Evolutionary conservation across 2,329 filamentous ascomycete genomes (phyloP), one percentile per base, ranked within the genome.

Genomic region (Claviceps cyperi): DNA sequence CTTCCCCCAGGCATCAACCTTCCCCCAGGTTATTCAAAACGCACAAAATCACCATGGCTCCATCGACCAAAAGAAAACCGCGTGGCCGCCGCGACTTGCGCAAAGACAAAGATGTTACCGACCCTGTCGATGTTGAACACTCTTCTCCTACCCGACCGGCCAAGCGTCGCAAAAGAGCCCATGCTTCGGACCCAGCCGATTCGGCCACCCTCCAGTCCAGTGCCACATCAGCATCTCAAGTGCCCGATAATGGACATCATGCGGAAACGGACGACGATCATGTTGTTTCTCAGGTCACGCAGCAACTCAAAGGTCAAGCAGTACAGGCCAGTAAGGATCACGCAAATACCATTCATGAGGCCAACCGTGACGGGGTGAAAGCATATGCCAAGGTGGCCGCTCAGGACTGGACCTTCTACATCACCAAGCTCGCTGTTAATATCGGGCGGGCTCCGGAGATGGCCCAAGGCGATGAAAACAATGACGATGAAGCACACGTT

Each of bases 361-460:
- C 73, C 50, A 76, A 78, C 54, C 72, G 73, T 40, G 75, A 80
- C 40, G 78, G 78, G 19, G 80, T 84, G 54, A 75, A 80, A 59
- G 86, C 86, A 37, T 92, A 86, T 64, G 86, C 86, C 50, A 91
- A 91, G 69, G 83, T 92, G 53, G 81, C 85, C 19, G 86, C 84
- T 15, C 78, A 81, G 56, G 83, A 87, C 62, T 92, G 86, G 86
- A 89, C 86, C 9, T 92, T 84, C 65, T 91, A 88, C 62, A 80
- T 91, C 53, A 84, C 83, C 54, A 81, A 82, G 54, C 74, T 87
- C n/a, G 74, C 75, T 49, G 78, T 89, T 60, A 81, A 84, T 56
- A 89, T 92, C 55, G 86, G 86, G 43, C 80, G 86, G 54, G 78
- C 79, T 17, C 77, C 79, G 4, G 80, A 84, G 52, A 57, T 62